Conservation (phyloP, 2,329 filamentous ascomycete genomes). For the Blastomyces percursus region DNA sequence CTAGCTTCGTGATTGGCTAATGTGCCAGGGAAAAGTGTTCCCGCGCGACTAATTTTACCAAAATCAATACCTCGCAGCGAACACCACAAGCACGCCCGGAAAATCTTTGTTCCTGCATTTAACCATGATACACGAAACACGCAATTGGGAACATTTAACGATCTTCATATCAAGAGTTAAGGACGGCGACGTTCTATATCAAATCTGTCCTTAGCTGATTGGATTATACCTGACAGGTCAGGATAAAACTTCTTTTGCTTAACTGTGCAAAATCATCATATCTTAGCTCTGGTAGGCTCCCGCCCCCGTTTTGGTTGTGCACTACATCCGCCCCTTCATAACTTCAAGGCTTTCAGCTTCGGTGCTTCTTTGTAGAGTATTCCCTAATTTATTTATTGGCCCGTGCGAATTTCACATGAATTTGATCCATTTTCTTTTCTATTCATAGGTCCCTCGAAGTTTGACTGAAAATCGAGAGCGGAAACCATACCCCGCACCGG, state of each 20-base stretch:
- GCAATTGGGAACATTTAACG: neutral
- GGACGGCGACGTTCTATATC: neutral
- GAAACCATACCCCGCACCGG: neutral
- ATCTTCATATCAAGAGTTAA: neutral
- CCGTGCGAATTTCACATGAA: neutral
- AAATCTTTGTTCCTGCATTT: slow-evolving; percentile 2
- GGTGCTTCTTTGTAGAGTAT: neutral
- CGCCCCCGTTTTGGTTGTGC: neutral
- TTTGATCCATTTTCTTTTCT: neutral
- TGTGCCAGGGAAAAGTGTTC: neutral
- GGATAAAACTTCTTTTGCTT: neutral
- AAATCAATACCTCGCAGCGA: neutral
- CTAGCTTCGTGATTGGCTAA: neutral
- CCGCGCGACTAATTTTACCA: neutral
- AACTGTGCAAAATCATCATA: neutral
- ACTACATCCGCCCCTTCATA: too few species aligned
- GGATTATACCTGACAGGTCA: neutral
- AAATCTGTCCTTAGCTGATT: neutral
- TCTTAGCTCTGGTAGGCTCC: neutral
- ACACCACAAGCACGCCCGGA: neutral
- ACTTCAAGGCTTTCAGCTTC: neutral
- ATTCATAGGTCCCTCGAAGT: neutral
- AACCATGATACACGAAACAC: neutral
- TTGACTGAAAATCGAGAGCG: neutral
- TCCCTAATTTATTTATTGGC: neutral